Evolutionary conservation across 495 filamentous ascomycete species (phyloP).

Genomic region (Tuber microsphaerosporum): DNA sequence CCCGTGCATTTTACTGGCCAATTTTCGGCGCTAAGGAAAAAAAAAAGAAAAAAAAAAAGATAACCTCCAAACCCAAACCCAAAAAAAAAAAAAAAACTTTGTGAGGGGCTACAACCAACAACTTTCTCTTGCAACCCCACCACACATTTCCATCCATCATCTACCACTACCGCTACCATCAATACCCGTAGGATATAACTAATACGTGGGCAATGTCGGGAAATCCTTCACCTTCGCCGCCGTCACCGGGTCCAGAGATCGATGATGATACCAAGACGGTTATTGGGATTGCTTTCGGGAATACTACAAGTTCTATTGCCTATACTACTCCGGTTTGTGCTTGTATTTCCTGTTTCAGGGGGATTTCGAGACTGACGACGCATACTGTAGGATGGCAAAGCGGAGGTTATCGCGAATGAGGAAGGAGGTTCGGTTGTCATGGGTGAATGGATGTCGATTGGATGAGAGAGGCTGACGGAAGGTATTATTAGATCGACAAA

Average conservation of each 20-base stretch:
- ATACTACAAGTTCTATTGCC: slow-evolving; percentile 95
- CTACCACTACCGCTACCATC: neutral
- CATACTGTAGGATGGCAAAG: slow-evolving; percentile 67
- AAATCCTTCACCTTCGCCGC: slow-evolving; percentile 25
- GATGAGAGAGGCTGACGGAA: slow-evolving; percentile 50
- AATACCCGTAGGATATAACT: neutral
- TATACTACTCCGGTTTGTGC: slow-evolving; percentile 49
- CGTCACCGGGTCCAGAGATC: slow-evolving; percentile 24
- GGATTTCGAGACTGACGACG: neutral
- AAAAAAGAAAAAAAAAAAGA: slow-evolving; percentile 10
- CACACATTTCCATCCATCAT: slow-evolving; percentile 10
- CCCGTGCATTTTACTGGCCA: neutral
- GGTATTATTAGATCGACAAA: slow-evolving; percentile 56
- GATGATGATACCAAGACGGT: slow-evolving; percentile 44
- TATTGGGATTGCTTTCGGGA: slow-evolving; percentile 97
- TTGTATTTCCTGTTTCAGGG: neutral
- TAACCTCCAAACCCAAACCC: neutral
- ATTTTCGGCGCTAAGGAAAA: slow-evolving; percentile 12
- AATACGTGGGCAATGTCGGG: slow-evolving; percentile 8
- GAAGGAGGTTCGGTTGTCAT: slow-evolving; percentile 64
- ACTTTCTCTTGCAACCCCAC: slow-evolving; percentile 8
- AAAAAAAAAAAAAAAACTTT: neutral
- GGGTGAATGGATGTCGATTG: slow-evolving; percentile 9
- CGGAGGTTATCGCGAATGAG: slow-evolving; percentile 97
- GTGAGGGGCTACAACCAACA: slow-evolving; percentile 13